Base-by-base conservation (phyloP, 805 yeast genomes). In the Pachysolen tannophilus region DNA sequence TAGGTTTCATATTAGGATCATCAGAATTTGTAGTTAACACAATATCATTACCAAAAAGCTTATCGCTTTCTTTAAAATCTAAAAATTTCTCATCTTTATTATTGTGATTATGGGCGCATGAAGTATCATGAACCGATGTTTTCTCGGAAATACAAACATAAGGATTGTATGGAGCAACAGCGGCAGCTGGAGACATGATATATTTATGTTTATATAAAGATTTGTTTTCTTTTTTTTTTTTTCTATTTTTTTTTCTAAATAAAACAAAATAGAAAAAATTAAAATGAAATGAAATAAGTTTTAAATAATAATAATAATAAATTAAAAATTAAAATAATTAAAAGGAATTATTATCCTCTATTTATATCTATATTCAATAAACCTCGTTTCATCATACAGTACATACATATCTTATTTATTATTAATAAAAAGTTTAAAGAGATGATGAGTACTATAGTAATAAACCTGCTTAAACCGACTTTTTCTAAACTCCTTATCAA, bases 11-110 rank as follows among this genome's bases (percentile, higher is more conserved):
- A 20, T 65, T 64, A 3, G 65, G 55, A 45, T 75, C 82, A 34
- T 63, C 63, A 2, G 77, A 55, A 43, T 67, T 68, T 1, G 82
- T 77, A 11, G 82, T 65, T 28, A 77, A 55, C 25, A 65, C 63
- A 25, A 72, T 40, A 14, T 46, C 47, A 6, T 48, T 41, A 15
- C 58, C 60, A 34, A 47, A 55, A 15, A 53, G 35, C 24, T 47
- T 48, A 14, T 40, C 41, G 17, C 21, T 19, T n/a, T 43, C 36
- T 8, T 47, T 36, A 24, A 47, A 27, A 20, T 48, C 49, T 18
- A 49, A 38, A 24, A 49, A 47, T 8, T 33, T 32, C 30, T 45
- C 48, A 28, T 38, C 32, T 30, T 37, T 32, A n/a, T 33, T 29
- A 7, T 7, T 28, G 9, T 33, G 32, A 11, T 23, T 23, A n/a